phyloP scores from a whole-genome alignment of 805 yeast genomes.

The Suhomyces faveliae region DNA sequence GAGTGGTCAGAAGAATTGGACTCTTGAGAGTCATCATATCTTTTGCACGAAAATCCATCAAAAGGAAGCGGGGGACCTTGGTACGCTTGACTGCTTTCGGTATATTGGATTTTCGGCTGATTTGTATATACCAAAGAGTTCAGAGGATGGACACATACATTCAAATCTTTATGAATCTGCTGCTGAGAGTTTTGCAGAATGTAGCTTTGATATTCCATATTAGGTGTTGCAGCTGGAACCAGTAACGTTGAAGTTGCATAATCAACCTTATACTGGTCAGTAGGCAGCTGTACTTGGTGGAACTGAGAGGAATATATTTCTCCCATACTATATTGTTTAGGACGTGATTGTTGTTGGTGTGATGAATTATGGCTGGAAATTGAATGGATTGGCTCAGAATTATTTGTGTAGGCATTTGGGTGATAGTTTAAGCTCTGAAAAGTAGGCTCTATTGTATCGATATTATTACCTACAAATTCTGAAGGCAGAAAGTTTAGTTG shows the following conservation, averaged over 20 bases:
- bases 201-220: constrained; percentile 1
- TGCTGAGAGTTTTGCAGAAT: not conserved
- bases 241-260: not conserved
- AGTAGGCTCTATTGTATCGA: not conserved
- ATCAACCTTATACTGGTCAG: not conserved
- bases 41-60: not conserved
- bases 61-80: not conserved
- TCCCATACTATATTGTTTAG: not conserved
- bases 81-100: not conserved
- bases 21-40: not conserved
- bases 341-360: not conserved
- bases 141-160: not conserved
- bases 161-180: not conserved
- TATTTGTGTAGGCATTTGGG: not conserved
- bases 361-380: not conserved
- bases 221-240: not conserved
- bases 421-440: not conserved
- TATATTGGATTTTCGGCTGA: not conserved
- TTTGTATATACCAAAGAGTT: not conserved
- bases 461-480: not conserved
- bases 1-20: not conserved
- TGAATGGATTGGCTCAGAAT: not conserved
- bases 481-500: not conserved
- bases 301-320: not conserved
- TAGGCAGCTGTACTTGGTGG: not conserved